Percentiles rank a stretch among this genome's conserved stretches.
These are phyloP conservation scores for Geotrichum reessii DNA, from an alignment of 1,139 yeast genomes.

Conservation along the genomic window DNA sequence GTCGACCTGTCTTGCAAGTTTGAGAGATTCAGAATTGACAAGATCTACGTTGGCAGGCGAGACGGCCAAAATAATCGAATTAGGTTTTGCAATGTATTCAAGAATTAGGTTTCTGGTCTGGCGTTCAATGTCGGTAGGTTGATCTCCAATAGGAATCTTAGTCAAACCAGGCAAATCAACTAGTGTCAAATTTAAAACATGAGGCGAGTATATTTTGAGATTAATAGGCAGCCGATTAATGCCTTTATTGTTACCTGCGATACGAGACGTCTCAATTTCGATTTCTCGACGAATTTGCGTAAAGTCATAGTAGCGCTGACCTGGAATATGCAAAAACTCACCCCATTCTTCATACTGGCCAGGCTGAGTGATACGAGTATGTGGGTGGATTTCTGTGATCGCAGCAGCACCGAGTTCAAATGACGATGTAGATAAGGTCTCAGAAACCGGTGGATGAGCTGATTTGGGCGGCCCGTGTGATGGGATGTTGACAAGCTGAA, in stretches of 20 bases:
- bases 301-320: slow-evolving; percentile 73
- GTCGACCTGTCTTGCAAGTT: slow-evolving; percentile 93
- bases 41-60: slow-evolving; percentile 97
- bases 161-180: slow-evolving; percentile 96
- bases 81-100: slow-evolving; percentile 92
- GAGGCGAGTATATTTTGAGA: slow-evolving; percentile 81
- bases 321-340: slow-evolving; percentile 88
- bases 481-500: slow-evolving; percentile 54
- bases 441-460: background rate
- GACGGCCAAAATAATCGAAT: slow-evolving; percentile 90
- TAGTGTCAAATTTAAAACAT: slow-evolving; percentile 80
- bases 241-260: slow-evolving; percentile 95
- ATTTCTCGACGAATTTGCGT: slow-evolving; percentile 81
- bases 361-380: slow-evolving; percentile 9
- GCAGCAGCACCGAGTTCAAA: slow-evolving; percentile 17
- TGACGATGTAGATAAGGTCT: slow-evolving; percentile 5
- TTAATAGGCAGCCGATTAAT: slow-evolving; percentile 90
- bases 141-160: slow-evolving; percentile 96
- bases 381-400: slow-evolving; percentile 8
- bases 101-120: slow-evolving; percentile 84
- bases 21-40: slow-evolving; percentile 91
- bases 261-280: slow-evolving; percentile 82
- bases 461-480: slow-evolving; percentile 15
- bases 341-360: slow-evolving; percentile 65
- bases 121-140: slow-evolving; percentile 91